Conservation (phyloP, 2,329 filamentous ascomycete species). For the Macrophomina phaseolina region DNA sequence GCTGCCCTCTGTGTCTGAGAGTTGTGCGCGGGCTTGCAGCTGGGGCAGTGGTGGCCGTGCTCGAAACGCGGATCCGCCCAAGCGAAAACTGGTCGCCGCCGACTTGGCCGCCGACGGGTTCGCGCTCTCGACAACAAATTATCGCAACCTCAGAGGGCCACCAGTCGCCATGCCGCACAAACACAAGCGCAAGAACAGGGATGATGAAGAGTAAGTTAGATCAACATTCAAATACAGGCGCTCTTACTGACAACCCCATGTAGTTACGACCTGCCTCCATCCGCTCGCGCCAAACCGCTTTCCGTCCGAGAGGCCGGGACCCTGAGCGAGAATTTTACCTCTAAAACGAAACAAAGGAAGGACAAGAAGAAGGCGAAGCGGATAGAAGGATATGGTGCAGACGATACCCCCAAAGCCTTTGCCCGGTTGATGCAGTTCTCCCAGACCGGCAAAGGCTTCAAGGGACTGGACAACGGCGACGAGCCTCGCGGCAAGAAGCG, state of each 20-base stretch:
- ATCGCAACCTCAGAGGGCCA: not conserved
- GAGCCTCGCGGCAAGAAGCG: slow-evolving; percentile 55
- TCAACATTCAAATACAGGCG: slow-evolving; percentile 29
- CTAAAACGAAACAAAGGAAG: slow-evolving; percentile 45
- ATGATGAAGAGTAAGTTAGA: slow-evolving; percentile 63
- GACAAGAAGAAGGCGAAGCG: slow-evolving; percentile 40
- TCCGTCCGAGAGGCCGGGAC: slow-evolving; percentile 53
- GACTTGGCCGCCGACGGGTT: slow-evolving; percentile 11
- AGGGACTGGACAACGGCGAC: slow-evolving; percentile 75
- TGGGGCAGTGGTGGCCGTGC: not conserved
- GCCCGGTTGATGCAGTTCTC: slow-evolving; percentile 80
- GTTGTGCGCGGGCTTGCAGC: not conserved
- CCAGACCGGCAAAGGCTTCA: slow-evolving; percentile 61
- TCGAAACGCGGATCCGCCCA: slow-evolving; percentile 1
- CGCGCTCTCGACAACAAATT: slow-evolving; percentile 12
- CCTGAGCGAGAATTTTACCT: slow-evolving; percentile 41
- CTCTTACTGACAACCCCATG: slow-evolving; percentile 46
- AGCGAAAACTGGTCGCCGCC: slow-evolving; percentile 26
- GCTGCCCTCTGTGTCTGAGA: not conserved
- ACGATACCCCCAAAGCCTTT: slow-evolving; percentile 91
- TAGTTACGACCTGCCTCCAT: slow-evolving; percentile 65
- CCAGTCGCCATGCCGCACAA: slow-evolving; percentile 78
- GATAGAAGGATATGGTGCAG: slow-evolving; percentile 61
- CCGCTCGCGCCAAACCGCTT: slow-evolving; percentile 64
- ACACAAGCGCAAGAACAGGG: slow-evolving; percentile 69